These are phyloP conservation scores for Cocos nucifera DNA, from an alignment of 176 grass and related monocot genomes.

Conservation along the genomic window DNA sequence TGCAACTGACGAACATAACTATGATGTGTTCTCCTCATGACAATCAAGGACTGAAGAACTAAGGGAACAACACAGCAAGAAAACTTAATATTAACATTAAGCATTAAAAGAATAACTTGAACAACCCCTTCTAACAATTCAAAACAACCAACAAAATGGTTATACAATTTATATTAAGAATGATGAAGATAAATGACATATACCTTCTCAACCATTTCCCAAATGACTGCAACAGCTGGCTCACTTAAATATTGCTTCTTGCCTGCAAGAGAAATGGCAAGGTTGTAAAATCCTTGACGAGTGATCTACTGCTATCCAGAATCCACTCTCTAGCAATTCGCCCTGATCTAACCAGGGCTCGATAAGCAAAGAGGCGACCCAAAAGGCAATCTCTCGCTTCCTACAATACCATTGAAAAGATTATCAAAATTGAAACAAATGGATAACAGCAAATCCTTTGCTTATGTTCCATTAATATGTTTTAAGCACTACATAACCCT, in stretches of 20 bases:
- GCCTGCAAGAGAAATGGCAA: conserved; percentile 47
- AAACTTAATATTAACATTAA: too few relatives aligned
- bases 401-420: conserved; percentile 17
- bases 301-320: conserved; percentile 34
- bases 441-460: neutral
- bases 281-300: conserved; percentile 70
- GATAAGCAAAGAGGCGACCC: conserved; percentile 93
- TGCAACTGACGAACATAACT: too few relatives aligned
- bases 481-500: conserved; percentile 55
- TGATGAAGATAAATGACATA: neutral
- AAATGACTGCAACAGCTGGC: conserved; percentile 72
- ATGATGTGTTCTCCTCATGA: too few relatives aligned
- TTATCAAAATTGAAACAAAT: neutral
- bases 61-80: too few relatives aligned
- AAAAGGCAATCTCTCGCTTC: conserved; percentile 87
- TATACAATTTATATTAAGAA: too few relatives aligned
- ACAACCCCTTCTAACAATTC: too few relatives aligned
- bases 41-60: too few relatives aligned
- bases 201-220: conserved; percentile 76
- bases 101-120: too few relatives aligned
- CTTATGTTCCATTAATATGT: too few relatives aligned
- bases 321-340: conserved; percentile 50
- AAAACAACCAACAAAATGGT: too few relatives aligned
- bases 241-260: conserved; percentile 86
- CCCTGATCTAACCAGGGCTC: conserved; percentile 73